phyloP scores from a whole-genome alignment of 2,329 filamentous ascomycete genomes.

The Fusarium brevicatenulatum region DNA sequence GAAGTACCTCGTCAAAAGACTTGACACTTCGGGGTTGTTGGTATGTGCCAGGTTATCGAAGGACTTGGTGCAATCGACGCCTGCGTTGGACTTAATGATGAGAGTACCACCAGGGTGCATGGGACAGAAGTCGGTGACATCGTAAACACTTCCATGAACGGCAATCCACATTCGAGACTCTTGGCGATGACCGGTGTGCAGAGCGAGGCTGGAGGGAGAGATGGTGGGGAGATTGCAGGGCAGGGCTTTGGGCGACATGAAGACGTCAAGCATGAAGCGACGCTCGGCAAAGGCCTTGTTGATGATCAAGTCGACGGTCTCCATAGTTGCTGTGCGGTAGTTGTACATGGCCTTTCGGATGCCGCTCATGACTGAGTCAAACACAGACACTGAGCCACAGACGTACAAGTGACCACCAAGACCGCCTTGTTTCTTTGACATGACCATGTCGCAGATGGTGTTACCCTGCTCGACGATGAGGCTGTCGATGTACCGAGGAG shows the following conservation, averaged over 20 bases:
- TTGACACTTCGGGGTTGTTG: slow-evolving; percentile 64
- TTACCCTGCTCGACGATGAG: slow-evolving; percentile 62
- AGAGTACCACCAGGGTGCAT: slow-evolving; percentile 65
- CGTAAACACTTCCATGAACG: slow-evolving; percentile 64
- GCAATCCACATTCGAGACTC: slow-evolving; percentile 61
- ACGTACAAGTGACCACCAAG: slow-evolving; percentile 51
- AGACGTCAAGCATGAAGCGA: slow-evolving; percentile 66
- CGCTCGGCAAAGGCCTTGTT: slow-evolving; percentile 65
- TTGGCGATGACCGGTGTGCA: slow-evolving; percentile 61
- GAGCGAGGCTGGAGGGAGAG: slow-evolving; percentile 59
- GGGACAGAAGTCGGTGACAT: slow-evolving; percentile 62
- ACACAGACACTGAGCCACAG: slow-evolving; percentile 44
- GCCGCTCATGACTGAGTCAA: slow-evolving; percentile 65
- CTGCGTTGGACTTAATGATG: slow-evolving; percentile 65
- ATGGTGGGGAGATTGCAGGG: slow-evolving; percentile 62
- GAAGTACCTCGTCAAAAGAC: slow-evolving; percentile 64
- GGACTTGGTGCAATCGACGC: slow-evolving; percentile 62
- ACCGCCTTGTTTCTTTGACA: slow-evolving; percentile 66
- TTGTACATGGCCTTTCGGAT: slow-evolving; percentile 66
- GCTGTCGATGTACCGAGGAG: slow-evolving; percentile 63
- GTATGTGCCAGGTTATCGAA: slow-evolving; percentile 66
- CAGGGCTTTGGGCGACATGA: slow-evolving; percentile 65
- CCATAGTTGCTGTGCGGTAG: slow-evolving; percentile 61
- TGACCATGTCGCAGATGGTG: slow-evolving; percentile 63
- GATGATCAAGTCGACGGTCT: slow-evolving; percentile 60